Base-by-base conservation (phyloP, 345 rosid species). In the Viola odorata region DNA sequence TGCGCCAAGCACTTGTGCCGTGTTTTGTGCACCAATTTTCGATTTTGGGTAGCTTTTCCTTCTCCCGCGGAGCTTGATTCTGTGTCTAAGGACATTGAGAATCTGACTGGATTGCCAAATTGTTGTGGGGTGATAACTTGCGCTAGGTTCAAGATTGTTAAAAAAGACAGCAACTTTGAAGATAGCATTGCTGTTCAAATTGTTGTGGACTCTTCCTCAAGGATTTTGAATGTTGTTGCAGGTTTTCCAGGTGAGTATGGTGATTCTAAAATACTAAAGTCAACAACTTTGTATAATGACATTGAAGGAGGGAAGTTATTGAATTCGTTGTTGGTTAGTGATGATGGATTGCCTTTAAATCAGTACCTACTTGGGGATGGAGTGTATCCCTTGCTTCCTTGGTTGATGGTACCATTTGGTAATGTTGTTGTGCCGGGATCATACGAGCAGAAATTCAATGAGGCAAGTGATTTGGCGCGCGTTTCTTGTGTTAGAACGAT, bases 1-100 rank as follows among this genome's bases (percentile, higher is more conserved):
- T 84, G 89, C 56, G 70, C 76, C 12, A 84, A 73, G 72, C 89
- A 86, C 44, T 49, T 84, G 68, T 83, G 84, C 51, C 84, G 92
- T 7, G 92, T 86, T 12, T 76, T 82, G 36, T 82, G 92, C 76
- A 86, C 89, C 45, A 82, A 86, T 78, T 84, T 86, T 51, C 80
- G 89, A 14, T 84, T 84, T 71, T 80, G 92, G 92, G 79, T 82
- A 11, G 85, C 70, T 7, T 86, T 84, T 69, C 89, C 85, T 12
- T 53, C 72, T 37, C 58, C 78, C 7, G 57, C 56, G 15, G 92
- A 84, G 72, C 79, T 84, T 3, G 70, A 72, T 63, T 69, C 75
- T 3, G 73, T 84, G 10, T 80, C 87, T 0, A 60, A 51, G 12
- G 82, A 73, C 11, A 84, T 84, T 10, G 77, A 81, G 64, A 68